A percentile compares a stretch with the other conserved stretches of the same genome.
These are phyloP conservation scores for Tolypocladium pustulatum DNA, from an alignment of 2,329 filamentous ascomycete genomes.

Conservation along the genomic window DNA sequence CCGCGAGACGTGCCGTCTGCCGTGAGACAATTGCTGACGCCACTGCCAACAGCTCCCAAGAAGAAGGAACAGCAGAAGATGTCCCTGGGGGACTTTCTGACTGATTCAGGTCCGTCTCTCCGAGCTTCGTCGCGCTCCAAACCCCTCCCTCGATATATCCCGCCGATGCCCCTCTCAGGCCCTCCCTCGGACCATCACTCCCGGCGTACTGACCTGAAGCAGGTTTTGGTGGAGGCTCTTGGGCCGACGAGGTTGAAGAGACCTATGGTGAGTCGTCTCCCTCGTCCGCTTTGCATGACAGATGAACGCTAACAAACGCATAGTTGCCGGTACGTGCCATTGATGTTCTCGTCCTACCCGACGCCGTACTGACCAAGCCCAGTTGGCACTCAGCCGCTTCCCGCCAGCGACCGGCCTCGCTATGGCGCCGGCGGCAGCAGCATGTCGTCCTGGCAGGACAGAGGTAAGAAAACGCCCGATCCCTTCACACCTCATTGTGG, in stretches of 20 bases:
- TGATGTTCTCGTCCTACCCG: neutral
- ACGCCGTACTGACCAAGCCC: conserved; percentile 11
- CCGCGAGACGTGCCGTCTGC: neutral
- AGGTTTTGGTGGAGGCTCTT: conserved; percentile 62
- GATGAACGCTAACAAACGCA: conserved; percentile 16
- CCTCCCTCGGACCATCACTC: conserved; percentile 4
- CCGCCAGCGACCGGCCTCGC: conserved; percentile 35
- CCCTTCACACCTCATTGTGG: neutral
- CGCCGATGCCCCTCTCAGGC: neutral
- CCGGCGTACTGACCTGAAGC: conserved; percentile 14
- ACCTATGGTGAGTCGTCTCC: conserved; percentile 53
- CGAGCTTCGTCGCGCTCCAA: conserved; percentile 11
- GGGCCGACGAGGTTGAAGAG: conserved; percentile 98
- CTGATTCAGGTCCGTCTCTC: conserved; percentile 65
- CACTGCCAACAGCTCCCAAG: conserved; percentile 59
- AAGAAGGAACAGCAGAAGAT: conserved; percentile 95
- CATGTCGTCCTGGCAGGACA: conserved; percentile 30
- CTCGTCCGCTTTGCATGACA: conserved; percentile 2
- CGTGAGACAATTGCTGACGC: conserved; percentile 6
- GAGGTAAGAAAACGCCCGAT: conserved; percentile 23
- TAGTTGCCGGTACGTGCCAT: conserved; percentile 24
- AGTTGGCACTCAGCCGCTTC: conserved; percentile 45
- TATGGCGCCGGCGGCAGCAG: conserved; percentile 18
- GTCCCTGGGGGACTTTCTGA: conserved; percentile 93
- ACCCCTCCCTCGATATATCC: conserved; percentile 14